These are phyloP conservation scores for Calocybe gambosa DNA, from an alignment of 1,284 basidiomycete genomes.

Conservation along the genomic window DNA sequence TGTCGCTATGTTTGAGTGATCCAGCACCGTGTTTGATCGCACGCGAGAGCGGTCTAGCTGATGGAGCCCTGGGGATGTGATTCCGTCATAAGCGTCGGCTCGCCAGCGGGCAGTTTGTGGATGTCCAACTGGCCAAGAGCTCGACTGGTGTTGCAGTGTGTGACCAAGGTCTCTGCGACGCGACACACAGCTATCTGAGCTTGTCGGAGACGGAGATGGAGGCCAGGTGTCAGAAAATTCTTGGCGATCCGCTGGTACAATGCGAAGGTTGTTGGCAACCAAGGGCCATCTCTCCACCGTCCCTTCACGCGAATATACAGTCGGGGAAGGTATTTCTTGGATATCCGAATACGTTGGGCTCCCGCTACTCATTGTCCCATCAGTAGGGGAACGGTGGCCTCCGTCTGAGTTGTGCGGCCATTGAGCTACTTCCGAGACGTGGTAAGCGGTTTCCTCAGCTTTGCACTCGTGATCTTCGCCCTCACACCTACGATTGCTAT, in stretches of 20 bases:
- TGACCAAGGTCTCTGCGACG: constrained; percentile 26
- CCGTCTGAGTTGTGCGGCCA: constrained; percentile 29
- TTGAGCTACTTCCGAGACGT: constrained; percentile 31
- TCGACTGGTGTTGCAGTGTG: constrained; percentile 18
- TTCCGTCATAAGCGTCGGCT: constrained; percentile 24
- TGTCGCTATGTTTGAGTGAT: constrained; percentile 19
- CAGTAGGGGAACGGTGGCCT: constrained; percentile 22
- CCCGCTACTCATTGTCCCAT: constrained; percentile 26
- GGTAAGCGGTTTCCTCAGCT: constrained; percentile 37
- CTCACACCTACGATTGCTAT: constrained; percentile 29
- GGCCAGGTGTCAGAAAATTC: constrained; percentile 21
- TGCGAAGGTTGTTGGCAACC: constrained; percentile 19
- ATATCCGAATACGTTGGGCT: constrained; percentile 24
- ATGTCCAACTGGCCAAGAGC: constrained; percentile 30
- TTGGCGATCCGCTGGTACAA: constrained; percentile 22
- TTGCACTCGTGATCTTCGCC: constrained; percentile 42
- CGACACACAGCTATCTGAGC: constrained; percentile 20
- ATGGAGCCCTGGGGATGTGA: constrained; percentile 21
- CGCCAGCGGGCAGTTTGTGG: constrained; percentile 32
- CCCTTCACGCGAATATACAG: constrained; percentile 22
- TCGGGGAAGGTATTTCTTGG: constrained; percentile 20
- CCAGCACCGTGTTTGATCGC: constrained; percentile 30
- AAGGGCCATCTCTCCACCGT: constrained; percentile 26
- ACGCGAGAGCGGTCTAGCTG: constrained; percentile 33
- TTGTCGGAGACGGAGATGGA: constrained; percentile 19